phyloP scores from a whole-genome alignment of 352 stramenopile genomes.

The Pythium aphanidermatum region DNA sequence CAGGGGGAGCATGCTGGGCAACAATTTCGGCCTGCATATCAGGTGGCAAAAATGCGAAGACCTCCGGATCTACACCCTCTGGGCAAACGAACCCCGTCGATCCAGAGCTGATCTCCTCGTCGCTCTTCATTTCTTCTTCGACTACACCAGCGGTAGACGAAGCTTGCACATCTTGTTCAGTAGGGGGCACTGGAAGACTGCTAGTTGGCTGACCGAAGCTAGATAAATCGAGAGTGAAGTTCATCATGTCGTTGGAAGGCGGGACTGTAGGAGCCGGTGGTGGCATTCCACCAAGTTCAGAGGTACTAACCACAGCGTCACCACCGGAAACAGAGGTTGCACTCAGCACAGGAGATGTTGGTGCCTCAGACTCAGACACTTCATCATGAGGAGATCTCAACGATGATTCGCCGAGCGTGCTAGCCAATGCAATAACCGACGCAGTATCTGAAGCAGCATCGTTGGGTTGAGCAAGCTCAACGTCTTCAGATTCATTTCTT shows the following conservation, averaged over 20 bases:
- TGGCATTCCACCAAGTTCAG: too few relatives aligned
- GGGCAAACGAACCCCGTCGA: slow-evolving; percentile 64
- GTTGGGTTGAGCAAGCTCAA: slow-evolving; percentile 7
- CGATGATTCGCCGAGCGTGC: slow-evolving; percentile 75
- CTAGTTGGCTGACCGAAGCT: slow-evolving; percentile 27
- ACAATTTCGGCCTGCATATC: slow-evolving; percentile 98
- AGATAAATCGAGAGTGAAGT: slow-evolving; percentile 78
- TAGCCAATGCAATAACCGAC: slow-evolving; percentile 78
- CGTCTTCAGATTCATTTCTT: too few relatives aligned
- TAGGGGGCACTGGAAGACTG: slow-evolving; percentile 21
- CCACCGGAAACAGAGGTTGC: background rate
- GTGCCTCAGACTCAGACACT: slow-evolving; percentile 33
- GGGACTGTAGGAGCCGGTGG: slow-evolving; percentile 27
- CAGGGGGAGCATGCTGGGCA: slow-evolving; percentile 53
- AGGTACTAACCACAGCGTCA: too few relatives aligned
- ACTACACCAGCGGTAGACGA: background rate
- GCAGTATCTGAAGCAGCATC: slow-evolving; percentile 51
- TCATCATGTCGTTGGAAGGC: slow-evolving; percentile 53
- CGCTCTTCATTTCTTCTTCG: slow-evolving; percentile 1
- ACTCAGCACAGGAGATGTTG: slow-evolving; percentile 20
- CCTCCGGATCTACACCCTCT: slow-evolving; percentile 95
- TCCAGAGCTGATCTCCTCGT: too few relatives aligned
- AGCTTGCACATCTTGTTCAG: too few relatives aligned
- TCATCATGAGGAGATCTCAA: slow-evolving; percentile 65
- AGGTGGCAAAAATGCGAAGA: slow-evolving; percentile 92